Base-by-base conservation (phyloP, 169 alveolate species). In the Sarcocystis neurona region DNA sequence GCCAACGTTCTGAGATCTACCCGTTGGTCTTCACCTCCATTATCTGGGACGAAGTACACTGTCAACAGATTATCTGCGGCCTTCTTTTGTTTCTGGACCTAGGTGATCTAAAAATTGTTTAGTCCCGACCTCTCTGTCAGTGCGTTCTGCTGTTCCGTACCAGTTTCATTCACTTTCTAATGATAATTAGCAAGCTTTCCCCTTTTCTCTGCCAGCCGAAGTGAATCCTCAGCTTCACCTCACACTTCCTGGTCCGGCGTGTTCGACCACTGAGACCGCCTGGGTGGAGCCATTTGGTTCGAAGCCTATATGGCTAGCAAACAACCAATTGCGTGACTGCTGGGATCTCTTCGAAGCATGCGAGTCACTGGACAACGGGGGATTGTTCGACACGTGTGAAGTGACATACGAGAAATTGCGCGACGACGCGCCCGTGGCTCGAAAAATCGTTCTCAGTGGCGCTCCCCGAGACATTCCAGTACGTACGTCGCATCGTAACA, bases 261-360 rank as follows among this genome's bases (percentile, higher is more conserved):
- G 82, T 27, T 72, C 82, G 6, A 39, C 82, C 27, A 39, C 56
- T 27, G 82, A 72, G 34, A 72, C 82, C 27, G 82, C 6, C 53
- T 72, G 82, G 82, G 56, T 72, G 0, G 58, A 72, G 56, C 82
- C 82, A 2, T 72, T 72, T 56, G 82, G 41, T 34, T 47, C 56
- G 4, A 72, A 43, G 20, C 82, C 82, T 43, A 3, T 72, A 4
- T 72, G 82, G 82, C 8, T 72, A 53, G 3, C 56, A 23, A 39
- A 48, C 82, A 72, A 72, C 53, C 5, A 27, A 43, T 30, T 72
- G 10, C 53, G 82, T 34, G 82, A 72, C 4, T 72, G 82, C 82
- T 72, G 82, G 82, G 82, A 72, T 43, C 82, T 72, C 47, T 72
- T 72, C 53, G 58, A 72, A 53, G 56, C 82, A 27, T 72, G 82